Evolutionary conservation across 768 basidiomycete genomes (phyloP).

Genomic region (Boletus rufocinnamomeus): DNA sequence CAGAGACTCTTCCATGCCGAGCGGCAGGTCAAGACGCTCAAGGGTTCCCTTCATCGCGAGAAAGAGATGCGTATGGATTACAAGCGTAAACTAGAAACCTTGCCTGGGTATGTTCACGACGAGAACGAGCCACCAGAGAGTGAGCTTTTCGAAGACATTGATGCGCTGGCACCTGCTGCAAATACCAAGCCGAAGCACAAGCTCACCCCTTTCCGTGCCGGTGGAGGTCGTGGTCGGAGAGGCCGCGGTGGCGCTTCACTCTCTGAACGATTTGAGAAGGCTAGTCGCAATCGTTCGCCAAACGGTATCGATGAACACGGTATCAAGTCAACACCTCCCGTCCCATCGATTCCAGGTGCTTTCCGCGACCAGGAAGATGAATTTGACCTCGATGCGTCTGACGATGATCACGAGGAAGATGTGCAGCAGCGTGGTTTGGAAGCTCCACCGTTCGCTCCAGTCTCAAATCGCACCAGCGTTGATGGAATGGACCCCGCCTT

Average conservation of each 20-base stretch:
- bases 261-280: constrained; percentile 62
- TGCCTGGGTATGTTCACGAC: constrained; percentile 38
- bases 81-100: constrained; percentile 51
- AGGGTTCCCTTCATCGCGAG: constrained; percentile 77
- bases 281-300: constrained; percentile 53
- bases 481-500: constrained; percentile 89
- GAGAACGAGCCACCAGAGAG: constrained; percentile 42
- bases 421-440: constrained; percentile 28
- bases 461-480: constrained; percentile 67
- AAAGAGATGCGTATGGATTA: constrained; percentile 79
- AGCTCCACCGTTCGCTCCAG: constrained; percentile 40
- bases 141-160: constrained; percentile 50
- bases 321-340: constrained; percentile 25
- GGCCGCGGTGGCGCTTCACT: constrained; percentile 58
- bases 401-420: constrained; percentile 30
- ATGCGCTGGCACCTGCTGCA: constrained; percentile 35
- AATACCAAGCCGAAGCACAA: constrained; percentile 41
- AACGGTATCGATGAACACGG: constrained; percentile 33
- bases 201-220: constrained; percentile 56
- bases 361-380: constrained; percentile 31
- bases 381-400: constrained; percentile 27
- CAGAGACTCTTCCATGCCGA: constrained; percentile 85
- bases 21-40: constrained; percentile 80
- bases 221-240: constrained; percentile 46
- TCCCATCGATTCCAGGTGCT: constrained; percentile 37